phyloP scores from a whole-genome alignment of 2,329 filamentous ascomycete genomes.

The Pyrenophora graminea region DNA sequence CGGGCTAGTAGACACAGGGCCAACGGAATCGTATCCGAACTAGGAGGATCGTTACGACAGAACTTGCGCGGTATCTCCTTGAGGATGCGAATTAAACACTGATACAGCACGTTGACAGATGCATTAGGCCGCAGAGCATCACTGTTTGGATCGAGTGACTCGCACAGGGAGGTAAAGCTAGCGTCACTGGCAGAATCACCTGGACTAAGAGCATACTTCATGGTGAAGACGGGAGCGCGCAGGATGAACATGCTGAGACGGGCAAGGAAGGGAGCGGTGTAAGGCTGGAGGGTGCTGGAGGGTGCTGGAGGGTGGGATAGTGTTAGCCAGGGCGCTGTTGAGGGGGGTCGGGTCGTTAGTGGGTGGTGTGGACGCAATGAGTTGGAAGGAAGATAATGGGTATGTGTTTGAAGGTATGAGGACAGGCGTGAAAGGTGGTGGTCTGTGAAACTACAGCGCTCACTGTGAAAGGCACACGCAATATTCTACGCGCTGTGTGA shows the following conservation, averaged over 20 bases:
- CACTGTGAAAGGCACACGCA: background rate
- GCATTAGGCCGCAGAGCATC: background rate
- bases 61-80: background rate
- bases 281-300: background rate
- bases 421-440: background rate
- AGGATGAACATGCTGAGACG: conserved; percentile 6
- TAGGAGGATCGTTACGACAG: background rate
- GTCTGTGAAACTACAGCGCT: background rate
- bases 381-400: background rate
- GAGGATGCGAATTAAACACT: background rate
- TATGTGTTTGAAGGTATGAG: background rate
- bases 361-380: too few relatives aligned
- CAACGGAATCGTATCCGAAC: conserved; percentile 1
- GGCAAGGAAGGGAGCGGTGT: conserved; percentile 2
- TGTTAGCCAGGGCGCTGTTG: background rate
- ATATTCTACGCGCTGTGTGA: too few relatives aligned
- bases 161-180: background rate
- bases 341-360: background rate
- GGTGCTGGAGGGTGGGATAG: too few relatives aligned
- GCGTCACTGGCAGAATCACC: too few relatives aligned
- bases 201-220: background rate
- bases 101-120: background rate
- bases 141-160: background rate
- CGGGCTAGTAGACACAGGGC: background rate
- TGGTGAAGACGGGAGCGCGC: background rate